These are phyloP conservation scores for Withania somnifera DNA, from an alignment of 305 asterid species.

Conservation along the genomic window DNA sequence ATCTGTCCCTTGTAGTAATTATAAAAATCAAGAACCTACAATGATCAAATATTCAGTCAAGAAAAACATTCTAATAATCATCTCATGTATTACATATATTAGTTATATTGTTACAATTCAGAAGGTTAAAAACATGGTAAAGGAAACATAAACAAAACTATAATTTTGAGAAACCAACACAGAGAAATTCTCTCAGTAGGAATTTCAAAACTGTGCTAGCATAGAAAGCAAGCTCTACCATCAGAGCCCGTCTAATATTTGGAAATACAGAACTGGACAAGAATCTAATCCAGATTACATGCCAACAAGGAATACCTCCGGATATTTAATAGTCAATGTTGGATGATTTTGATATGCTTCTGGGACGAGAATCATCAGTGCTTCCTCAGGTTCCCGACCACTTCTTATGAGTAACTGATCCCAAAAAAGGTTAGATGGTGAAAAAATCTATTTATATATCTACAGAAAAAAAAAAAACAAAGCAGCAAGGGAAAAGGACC, in stretches of 20 bases:
- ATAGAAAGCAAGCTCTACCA: background rate
- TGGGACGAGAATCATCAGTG: slow-evolving; percentile 96
- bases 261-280: background rate
- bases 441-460: background rate
- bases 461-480: background rate
- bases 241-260: background rate
- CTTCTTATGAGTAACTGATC: slow-evolving; percentile 84
- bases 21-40: slow-evolving; percentile 79
- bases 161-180: background rate
- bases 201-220: background rate
- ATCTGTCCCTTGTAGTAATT: slow-evolving; percentile 98
- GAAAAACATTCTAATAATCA: background rate
- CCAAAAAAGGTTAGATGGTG: slow-evolving; percentile 10
- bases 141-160: background rate
- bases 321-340: slow-evolving; percentile 75
- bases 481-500: background rate
- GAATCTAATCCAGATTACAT: background rate
- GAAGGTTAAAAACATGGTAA: background rate
- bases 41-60: slow-evolving; percentile 19
- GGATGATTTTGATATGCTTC: slow-evolving; percentile 99
- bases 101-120: background rate
- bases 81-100: background rate
- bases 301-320: slow-evolving; percentile 56
- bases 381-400: slow-evolving; percentile 93
- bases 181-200: background rate